Evolutionary conservation across 495 filamentous ascomycete species (phyloP), one percentile per base, ranked within the genome.

Genomic region (Penicillium nucicola): DNA sequence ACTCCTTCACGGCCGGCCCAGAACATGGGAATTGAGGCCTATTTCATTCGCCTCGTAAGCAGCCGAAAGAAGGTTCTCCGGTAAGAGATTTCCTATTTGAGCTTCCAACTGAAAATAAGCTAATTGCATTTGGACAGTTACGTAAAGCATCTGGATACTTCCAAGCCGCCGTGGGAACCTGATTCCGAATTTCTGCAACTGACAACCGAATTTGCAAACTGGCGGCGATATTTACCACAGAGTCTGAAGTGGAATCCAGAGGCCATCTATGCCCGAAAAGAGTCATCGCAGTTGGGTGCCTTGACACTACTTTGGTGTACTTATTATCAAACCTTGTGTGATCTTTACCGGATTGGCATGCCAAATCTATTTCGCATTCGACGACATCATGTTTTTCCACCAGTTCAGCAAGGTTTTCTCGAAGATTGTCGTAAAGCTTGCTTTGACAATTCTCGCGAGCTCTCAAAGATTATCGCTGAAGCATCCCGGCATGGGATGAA

Each of bases 321-420:
- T 2, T 54, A 50, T 35, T 38, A 58, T 28, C 56, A 58, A 36
- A 54, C 56, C 18, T 23, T 54, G n/a, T 51, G 54, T 31, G 56
- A 58, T 30, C 50, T 58, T 10, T 58, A 58, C 42, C 56, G 56
- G 1, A 58, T 58, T 30, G 56, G 56, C 2, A 54, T 58, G 50
- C 56, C 56, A 1, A 42, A 28, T 3, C 12, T 58, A 9, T 58
- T 58, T 30, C 46, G 47, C 5, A 50, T 58, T 12, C 40, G 47
- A 20, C 53, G 45, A 19, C 12, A 42, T 20, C 47, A 55, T 12
- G 13, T 41, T 2, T 55, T 58, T 20, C 56, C 56, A 17, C 46
- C 51, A 2, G 51, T 51, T 9, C 42, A 58, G 18, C 30, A 50
- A 42, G 42, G 35, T 6, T 55, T 58, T 18, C 46, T 54, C 12